A percentile compares a stretch with the other conserved stretches of the same genome.
phyloP scores from a whole-genome alignment of 2,329 filamentous ascomycete species.

The Penicillium sp. region DNA sequence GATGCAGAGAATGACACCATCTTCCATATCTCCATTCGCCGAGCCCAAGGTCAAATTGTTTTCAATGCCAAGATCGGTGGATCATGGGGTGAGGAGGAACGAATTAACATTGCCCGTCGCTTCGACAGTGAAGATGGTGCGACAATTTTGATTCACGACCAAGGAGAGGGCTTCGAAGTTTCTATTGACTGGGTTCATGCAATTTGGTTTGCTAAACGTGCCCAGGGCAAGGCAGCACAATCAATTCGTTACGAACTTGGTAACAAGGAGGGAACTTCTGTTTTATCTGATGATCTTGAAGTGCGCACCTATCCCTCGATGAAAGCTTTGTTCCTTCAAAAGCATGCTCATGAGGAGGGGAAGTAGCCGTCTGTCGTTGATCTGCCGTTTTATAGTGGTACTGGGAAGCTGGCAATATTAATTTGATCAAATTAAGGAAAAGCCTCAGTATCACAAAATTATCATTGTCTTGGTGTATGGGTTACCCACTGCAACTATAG shows the following conservation, averaged over 20 bases:
- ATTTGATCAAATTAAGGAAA: not conserved
- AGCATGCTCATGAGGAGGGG: constrained; percentile 26
- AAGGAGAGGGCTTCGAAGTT: constrained; percentile 11
- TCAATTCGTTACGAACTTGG: constrained; percentile 3
- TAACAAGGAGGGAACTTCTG: constrained; percentile 1
- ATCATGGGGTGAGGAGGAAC: constrained; percentile 9
- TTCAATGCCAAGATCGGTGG: constrained; percentile 10
- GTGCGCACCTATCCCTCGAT: constrained; percentile 12
- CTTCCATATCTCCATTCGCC: constrained; percentile 9
- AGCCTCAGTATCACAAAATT: too few species aligned
- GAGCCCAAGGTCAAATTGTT: constrained; percentile 3
- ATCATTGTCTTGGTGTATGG: too few species aligned
- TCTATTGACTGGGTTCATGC: constrained; percentile 14
- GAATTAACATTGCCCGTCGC: constrained; percentile 1
- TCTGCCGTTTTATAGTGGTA: not conserved
- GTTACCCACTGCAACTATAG: too few species aligned
- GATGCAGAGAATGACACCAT: constrained; percentile 1
- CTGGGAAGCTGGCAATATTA: too few species aligned
- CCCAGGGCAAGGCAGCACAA: constrained; percentile 7
- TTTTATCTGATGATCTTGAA: constrained; percentile 7
- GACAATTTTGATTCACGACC: constrained; percentile 12
- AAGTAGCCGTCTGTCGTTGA: constrained; percentile 41
- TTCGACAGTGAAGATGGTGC: constrained; percentile 5
- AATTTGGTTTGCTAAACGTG: constrained; percentile 12
- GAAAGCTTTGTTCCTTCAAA: constrained; percentile 14